Evolutionary conservation across 768 basidiomycete genomes (phyloP), one percentile per base, ranked within the genome.

Genomic region (Termitomyces titanicus): DNA sequence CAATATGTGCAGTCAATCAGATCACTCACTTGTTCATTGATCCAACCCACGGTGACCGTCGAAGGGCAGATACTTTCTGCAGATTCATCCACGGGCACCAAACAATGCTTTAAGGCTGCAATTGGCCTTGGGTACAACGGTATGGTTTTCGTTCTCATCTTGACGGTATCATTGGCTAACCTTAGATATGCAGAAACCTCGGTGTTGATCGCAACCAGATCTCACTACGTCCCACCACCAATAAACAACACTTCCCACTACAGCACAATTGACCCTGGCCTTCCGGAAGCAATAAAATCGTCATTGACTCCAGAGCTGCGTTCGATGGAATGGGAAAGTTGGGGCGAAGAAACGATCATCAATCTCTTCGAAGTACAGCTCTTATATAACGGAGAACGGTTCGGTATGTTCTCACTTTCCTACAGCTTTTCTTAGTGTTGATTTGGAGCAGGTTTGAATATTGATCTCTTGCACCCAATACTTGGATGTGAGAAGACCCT

Each of bases 41-140:
- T 70, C 17, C 72, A 75, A 43, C 69, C 75, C 35, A 69, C 67
- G 38, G 59, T 66, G n/a, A 66, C 70, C n/a, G 38, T 51, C 15
- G 78, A 80, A 59, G 64, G 61, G 29, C 65, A 67, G n/a, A 63
- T 29, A 60, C 69, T 53, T 39, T 65, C n/a, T 57, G 64, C 72
- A 18, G 65, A 65, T 38, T 71, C 74, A 34, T 45, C 64, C 18
- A 74, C 74, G 37, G 73, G 74, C 20, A 64, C 73, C 46, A 76
- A 68, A 58, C 61, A 81, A 20, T 89, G 88, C 61, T 66, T 76
- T 10, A 71, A 74, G 50, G 87, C 86, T 10, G 75, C 84, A 15
- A 81, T 90, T 53, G 83, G 82, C 1, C 62, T 86, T 22, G 73
- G 74, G 38, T 87, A 86, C 59, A 75, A 80, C 63, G 85, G 88